Conservation (phyloP, 352 stramenopile species). For the Phytophthora fragariae region DNA sequence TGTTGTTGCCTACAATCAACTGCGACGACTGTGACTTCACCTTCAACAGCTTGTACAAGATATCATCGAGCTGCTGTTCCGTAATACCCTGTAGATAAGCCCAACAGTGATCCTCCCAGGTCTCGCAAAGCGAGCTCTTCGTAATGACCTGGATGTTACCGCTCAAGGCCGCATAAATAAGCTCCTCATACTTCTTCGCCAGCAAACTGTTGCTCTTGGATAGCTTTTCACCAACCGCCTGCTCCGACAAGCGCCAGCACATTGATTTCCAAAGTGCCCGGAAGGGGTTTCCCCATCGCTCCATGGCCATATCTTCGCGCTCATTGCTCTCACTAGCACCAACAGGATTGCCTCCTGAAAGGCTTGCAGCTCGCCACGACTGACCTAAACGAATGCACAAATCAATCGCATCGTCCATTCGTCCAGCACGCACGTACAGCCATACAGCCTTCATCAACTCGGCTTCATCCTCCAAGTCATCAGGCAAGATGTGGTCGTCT, state of each 20-base stretch:
- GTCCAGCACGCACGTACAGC: slow-evolving; percentile 75
- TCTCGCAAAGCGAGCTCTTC: slow-evolving; percentile 74
- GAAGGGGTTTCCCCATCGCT: slow-evolving; percentile 85
- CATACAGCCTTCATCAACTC: slow-evolving; percentile 82
- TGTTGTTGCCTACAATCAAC: slow-evolving; percentile 74
- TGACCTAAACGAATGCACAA: slow-evolving; percentile 80
- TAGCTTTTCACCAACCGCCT: slow-evolving; percentile 46
- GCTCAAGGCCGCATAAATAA: slow-evolving; percentile 84
- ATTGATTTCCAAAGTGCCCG: slow-evolving; percentile 88
- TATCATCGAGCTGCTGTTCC: slow-evolving; percentile 78
- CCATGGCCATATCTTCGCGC: slow-evolving; percentile 50
- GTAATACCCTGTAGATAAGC: slow-evolving; percentile 75
- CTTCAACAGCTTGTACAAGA: slow-evolving; percentile 71
- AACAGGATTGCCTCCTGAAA: slow-evolving; percentile 68
- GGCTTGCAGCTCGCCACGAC: slow-evolving; percentile 80
- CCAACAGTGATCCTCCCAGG: slow-evolving; percentile 90
- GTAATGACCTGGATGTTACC: slow-evolving; percentile 76
- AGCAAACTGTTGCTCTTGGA: slow-evolving; percentile 71
- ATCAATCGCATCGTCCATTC: slow-evolving; percentile 70
- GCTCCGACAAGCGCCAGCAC: slow-evolving; percentile 85
- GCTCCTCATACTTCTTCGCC: slow-evolving; percentile 75
- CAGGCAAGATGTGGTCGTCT: slow-evolving; percentile 65
- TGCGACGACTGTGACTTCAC: slow-evolving; percentile 81
- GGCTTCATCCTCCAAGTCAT: slow-evolving; percentile 85
- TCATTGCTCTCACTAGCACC: slow-evolving; percentile 68